A percentile compares a stretch with the other conserved stretches of the same genome.
These are phyloP conservation scores for Trichoderma arundinaceum DNA, from an alignment of 2,329 filamentous ascomycete species.

Conservation along the genomic window DNA sequence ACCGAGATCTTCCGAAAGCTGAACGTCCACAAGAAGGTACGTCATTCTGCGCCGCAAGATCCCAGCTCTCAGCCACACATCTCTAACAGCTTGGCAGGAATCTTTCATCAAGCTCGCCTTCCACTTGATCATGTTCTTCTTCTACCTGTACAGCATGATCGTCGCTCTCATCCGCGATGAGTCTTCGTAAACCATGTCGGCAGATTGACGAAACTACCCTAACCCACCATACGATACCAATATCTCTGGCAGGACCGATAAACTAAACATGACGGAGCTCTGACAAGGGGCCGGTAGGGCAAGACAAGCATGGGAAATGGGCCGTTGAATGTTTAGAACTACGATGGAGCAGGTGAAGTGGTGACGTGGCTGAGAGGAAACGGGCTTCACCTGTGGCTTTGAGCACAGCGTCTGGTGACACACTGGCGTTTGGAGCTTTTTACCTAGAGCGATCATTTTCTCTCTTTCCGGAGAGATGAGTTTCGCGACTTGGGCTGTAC, in stretches of 20 bases:
- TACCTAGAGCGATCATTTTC: conserved; percentile 34
- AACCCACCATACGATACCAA: conserved; percentile 33
- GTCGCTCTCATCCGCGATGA: conserved; percentile 97
- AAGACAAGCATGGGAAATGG: conserved; percentile 24
- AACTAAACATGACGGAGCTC: conserved; percentile 26
- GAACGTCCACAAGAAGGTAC: conserved; percentile 97
- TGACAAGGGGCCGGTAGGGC: conserved; percentile 19
- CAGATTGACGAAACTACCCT: conserved; percentile 18
- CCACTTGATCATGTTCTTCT: conserved; percentile 99
- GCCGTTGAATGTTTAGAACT: conserved; percentile 21
- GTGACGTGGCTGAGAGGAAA: conserved; percentile 41
- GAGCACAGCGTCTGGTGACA: conserved; percentile 42
- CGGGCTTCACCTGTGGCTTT: conserved; percentile 42
- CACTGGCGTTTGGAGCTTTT: conserved; percentile 40
- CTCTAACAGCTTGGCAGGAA: conserved; percentile 65
- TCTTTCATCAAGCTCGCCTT: conserved; percentile 99
- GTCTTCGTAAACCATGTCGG: conserved; percentile 66
- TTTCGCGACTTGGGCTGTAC: conserved; percentile 5
- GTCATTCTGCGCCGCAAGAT: neutral
- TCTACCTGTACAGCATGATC: conserved; percentile 99
- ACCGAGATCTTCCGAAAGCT: conserved; percentile 99
- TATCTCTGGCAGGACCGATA: conserved; percentile 31
- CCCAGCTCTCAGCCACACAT: neutral
- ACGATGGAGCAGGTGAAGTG: conserved; percentile 39
- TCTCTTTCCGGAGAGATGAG: neutral